Percentiles rank a stretch among this genome's conserved stretches.
phyloP scores from a whole-genome alignment of 495 filamentous ascomycete species.

The Xylaria cubensis region DNA sequence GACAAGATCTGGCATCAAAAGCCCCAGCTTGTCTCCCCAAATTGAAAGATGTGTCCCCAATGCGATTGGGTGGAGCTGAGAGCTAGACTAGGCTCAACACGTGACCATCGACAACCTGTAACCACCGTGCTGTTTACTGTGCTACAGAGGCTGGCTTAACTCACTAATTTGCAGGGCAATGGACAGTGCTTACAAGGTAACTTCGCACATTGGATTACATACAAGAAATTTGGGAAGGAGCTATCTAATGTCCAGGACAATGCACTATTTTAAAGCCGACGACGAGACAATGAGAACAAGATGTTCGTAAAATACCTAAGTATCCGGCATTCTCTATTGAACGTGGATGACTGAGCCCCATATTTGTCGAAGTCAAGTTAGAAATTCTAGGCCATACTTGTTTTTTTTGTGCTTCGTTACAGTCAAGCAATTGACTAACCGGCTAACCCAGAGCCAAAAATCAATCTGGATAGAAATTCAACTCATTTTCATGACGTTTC shows the following conservation, averaged over 20 bases:
- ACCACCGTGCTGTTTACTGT: background rate
- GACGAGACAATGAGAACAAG: background rate
- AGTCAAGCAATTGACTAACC: background rate
- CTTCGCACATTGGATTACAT: background rate
- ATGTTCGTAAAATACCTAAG: background rate
- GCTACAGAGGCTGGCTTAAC: background rate
- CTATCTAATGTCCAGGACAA: background rate
- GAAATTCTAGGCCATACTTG: background rate
- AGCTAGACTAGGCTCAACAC: conserved; percentile 37
- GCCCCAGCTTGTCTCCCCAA: conserved; percentile 43
- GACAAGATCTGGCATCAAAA: conserved; percentile 59
- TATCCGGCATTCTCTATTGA: background rate
- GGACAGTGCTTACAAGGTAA: background rate
- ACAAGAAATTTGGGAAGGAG: background rate
- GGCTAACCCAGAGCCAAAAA: no score
- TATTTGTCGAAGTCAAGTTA: background rate
- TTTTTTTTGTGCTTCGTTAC: background rate
- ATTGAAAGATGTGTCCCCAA: conserved; percentile 60
- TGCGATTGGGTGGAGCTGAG: conserved; percentile 46
- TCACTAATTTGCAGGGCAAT: background rate
- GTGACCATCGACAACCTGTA: conserved; percentile 17
- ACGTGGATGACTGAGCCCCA: background rate
- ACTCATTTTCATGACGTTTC: background rate
- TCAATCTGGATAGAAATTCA: background rate
- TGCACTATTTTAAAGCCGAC: background rate